phyloP scores from a whole-genome alignment of 1,284 basidiomycete species.

The Schizophyllum amplum region DNA sequence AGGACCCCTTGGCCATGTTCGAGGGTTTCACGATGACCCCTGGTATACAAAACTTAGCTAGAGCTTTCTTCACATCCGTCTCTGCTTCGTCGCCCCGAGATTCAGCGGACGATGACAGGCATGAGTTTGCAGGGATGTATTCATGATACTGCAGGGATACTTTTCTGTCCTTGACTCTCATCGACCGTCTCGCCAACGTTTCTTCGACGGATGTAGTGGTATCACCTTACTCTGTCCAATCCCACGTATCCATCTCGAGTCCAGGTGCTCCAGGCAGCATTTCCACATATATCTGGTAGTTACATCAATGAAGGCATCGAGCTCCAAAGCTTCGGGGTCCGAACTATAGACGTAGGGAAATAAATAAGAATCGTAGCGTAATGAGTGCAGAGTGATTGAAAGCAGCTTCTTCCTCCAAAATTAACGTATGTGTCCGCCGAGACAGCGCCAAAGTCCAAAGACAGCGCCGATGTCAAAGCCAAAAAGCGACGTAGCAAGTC shows the following conservation, averaged over 20 bases:
- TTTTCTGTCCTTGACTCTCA: neutral
- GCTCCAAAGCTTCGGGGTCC: neutral
- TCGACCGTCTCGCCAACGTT: neutral
- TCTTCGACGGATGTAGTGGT: neutral
- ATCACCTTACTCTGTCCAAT: neutral
- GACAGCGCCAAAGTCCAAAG: too few species aligned
- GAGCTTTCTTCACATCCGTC: conserved; percentile 4
- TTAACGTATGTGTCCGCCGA: neutral
- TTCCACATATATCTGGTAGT: neutral
- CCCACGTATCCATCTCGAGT: neutral
- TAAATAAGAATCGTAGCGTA: neutral
- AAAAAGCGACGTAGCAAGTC: neutral
- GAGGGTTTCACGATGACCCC: neutral
- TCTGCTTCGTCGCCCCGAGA: conserved; percentile 11
- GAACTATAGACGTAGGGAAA: neutral
- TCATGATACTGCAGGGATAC: conserved; percentile 27
- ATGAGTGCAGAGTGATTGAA: neutral
- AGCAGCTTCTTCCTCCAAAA: neutral
- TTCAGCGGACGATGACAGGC: conserved; percentile 17
- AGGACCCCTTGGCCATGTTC: neutral
- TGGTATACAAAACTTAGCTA: conserved; percentile 1
- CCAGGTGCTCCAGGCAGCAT: neutral
- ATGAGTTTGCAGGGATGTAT: conserved; percentile 43
- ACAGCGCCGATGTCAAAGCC: neutral
- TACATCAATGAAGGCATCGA: neutral